Evolutionary conservation across 495 filamentous ascomycete species (phyloP).

Genomic region (Lindgomyces ingoldianus): DNA sequence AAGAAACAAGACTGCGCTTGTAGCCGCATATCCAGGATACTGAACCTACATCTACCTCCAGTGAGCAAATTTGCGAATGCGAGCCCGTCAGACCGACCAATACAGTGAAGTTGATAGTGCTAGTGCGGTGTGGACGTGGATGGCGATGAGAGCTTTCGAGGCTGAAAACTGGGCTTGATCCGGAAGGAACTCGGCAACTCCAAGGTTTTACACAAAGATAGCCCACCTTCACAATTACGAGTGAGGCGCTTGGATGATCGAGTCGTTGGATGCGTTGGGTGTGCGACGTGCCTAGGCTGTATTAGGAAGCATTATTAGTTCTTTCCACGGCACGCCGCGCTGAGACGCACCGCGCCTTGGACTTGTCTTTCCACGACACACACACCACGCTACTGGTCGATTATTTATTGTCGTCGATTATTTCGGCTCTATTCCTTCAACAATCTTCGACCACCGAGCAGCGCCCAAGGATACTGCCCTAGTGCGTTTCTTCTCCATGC

Average conservation of each 20-base stretch:
- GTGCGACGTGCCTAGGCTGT: slow-evolving; percentile 22
- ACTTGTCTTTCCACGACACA: slow-evolving; percentile 11
- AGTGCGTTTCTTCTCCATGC: slow-evolving; percentile 10
- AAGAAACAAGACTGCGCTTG: slow-evolving; percentile 6
- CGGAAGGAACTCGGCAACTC: slow-evolving; percentile 14
- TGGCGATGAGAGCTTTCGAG: not conserved
- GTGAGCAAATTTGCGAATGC: not conserved
- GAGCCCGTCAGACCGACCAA: slow-evolving; percentile 12
- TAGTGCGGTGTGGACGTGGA: slow-evolving; percentile 14
- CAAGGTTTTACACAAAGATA: not conserved
- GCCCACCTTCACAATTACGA: slow-evolving; percentile 10
- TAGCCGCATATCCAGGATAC: slow-evolving; percentile 10
- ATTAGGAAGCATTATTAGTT: slow-evolving; percentile 34
- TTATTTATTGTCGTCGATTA: slow-evolving; percentile 7
- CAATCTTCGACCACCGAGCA: slow-evolving; percentile 1
- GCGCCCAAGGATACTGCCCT: not conserved
- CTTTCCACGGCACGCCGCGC: slow-evolving; percentile 26
- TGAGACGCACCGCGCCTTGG: slow-evolving; percentile 37
- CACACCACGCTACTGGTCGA: slow-evolving; percentile 9
- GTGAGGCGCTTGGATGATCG: not conserved
- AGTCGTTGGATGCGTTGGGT: slow-evolving; percentile 24
- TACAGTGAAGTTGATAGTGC: slow-evolving; percentile 11
- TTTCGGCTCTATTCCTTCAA: slow-evolving; percentile 26
- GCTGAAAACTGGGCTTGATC: slow-evolving; percentile 9
- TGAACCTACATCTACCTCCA: not conserved